phyloP scores from a whole-genome alignment of 139 green algal species.

The Micractinium sp. region DNA sequence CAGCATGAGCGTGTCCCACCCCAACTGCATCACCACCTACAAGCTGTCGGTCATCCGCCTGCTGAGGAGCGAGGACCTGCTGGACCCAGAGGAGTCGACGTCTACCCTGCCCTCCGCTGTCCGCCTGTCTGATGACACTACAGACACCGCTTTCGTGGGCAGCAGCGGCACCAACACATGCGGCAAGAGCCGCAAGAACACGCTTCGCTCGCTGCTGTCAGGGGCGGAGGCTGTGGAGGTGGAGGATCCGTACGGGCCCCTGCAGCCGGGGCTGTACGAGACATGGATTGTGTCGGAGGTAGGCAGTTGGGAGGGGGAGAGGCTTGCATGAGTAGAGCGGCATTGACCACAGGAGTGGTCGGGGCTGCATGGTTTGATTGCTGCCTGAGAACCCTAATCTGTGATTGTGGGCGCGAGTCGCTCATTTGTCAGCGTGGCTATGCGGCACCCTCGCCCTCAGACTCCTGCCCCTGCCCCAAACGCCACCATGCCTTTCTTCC shows the following conservation, averaged over 20 bases:
- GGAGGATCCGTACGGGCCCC: background rate
- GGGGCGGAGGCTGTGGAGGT: conserved; percentile 17
- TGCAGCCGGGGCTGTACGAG: conserved; percentile 34
- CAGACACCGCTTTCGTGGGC: background rate
- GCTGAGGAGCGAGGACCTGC: background rate
- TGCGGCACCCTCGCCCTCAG: background rate
- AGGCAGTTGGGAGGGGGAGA: background rate
- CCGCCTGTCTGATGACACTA: too few relatives aligned
- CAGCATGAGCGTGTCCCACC: conserved; percentile 31
- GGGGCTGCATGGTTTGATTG: background rate
- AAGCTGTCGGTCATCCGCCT: conserved; percentile 29
- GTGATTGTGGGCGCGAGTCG: too few relatives aligned
- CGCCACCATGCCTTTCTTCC: background rate
- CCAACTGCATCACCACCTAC: conserved; percentile 37
- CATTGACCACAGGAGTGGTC: background rate
- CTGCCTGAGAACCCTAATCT: too few relatives aligned
- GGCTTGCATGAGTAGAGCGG: background rate
- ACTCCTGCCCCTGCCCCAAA: background rate
- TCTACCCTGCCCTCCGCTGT: too few relatives aligned
- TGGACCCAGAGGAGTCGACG: background rate
- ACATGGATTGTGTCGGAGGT: conserved; percentile 34
- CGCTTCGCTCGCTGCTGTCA: background rate
- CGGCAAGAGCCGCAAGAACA: background rate
- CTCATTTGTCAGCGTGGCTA: background rate
- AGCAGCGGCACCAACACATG: background rate